Percentiles rank a stretch among this genome's conserved stretches.
Evolutionary conservation across 2,329 filamentous ascomycete species (phyloP).

Genomic region (Tolypocladium ovalisporum): DNA sequence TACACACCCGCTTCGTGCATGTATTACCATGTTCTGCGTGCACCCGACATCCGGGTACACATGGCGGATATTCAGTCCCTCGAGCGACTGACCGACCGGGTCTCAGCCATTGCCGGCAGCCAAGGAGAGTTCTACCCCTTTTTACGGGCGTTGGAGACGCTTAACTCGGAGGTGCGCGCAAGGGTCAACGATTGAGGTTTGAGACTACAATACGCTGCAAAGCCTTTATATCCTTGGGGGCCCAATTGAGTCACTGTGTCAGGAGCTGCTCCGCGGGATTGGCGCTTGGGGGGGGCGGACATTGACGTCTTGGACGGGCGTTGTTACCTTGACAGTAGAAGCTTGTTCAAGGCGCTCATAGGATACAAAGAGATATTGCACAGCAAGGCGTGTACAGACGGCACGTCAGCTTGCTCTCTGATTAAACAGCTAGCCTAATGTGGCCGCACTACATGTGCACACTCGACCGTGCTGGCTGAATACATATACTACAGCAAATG

Average conservation of each 20-base stretch:
- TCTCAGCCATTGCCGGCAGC: background rate
- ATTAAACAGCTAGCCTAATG: no score
- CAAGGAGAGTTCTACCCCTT: background rate
- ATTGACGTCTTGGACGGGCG: no score
- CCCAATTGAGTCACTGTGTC: no score
- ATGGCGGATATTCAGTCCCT: background rate
- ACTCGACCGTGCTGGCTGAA: no score
- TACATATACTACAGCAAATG: no score
- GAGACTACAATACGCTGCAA: background rate
- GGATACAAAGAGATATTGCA: no score
- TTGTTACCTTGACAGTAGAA: no score
- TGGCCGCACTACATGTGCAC: no score
- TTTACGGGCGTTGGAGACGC: background rate
- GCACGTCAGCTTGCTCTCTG: no score
- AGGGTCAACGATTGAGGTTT: background rate
- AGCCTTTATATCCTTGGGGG: background rate
- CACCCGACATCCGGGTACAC: background rate
- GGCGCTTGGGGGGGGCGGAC: no score
- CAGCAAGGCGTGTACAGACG: no score
- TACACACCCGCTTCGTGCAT: background rate
- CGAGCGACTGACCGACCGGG: background rate
- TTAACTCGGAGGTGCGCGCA: background rate
- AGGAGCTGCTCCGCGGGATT: no score
- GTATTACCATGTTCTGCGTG: background rate
- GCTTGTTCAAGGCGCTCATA: background rate